A percentile compares a stretch with the other conserved stretches of the same genome.
These are phyloP conservation scores for Filosporella fistucella DNA, from an alignment of 495 filamentous ascomycete species.

Conservation along the genomic window DNA sequence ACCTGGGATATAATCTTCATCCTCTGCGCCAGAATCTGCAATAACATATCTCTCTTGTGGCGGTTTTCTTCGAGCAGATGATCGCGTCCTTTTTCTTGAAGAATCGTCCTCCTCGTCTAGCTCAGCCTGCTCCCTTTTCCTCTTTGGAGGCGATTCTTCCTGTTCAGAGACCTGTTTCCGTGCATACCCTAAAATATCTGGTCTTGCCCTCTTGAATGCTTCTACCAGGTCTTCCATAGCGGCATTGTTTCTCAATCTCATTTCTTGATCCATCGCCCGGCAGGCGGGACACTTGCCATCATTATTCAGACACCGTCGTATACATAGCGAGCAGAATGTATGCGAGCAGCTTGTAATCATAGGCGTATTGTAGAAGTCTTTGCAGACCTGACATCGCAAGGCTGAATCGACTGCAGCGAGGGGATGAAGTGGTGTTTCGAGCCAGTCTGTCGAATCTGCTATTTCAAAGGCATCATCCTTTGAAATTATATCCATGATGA, in stretches of 20 bases:
- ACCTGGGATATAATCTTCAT: conserved; percentile 24
- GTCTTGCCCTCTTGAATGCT: conserved; percentile 62
- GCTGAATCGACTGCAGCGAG: conserved; percentile 77
- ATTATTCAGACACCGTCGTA: conserved; percentile 72
- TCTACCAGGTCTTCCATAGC: conserved; percentile 81
- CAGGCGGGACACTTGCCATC: conserved; percentile 88
- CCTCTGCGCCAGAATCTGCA: conserved; percentile 27
- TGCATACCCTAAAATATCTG: conserved; percentile 57
- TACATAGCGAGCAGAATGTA: conserved; percentile 95
- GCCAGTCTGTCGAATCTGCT: conserved; percentile 91
- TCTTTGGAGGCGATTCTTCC: conserved; percentile 12
- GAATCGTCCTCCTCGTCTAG: conserved; percentile 31
- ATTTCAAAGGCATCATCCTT: conserved; percentile 51
- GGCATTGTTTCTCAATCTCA: conserved; percentile 79
- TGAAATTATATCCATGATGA: conserved; percentile 11
- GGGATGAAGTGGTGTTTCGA: conserved; percentile 66
- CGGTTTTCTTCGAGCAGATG: conserved; percentile 30
- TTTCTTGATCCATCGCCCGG: conserved; percentile 69
- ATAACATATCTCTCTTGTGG: conserved; percentile 1
- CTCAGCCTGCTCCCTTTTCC: conserved; percentile 29
- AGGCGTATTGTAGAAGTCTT: conserved; percentile 90
- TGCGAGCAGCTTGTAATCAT: conserved; percentile 94
- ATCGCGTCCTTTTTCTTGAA: conserved; percentile 40
- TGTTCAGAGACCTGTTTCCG: conserved; percentile 29
- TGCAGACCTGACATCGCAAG: conserved; percentile 93